Percentiles rank a stretch among this genome's conserved stretches.
Conservation (phyloP, 768 basidiomycete species). For the Panus rudis region DNA sequence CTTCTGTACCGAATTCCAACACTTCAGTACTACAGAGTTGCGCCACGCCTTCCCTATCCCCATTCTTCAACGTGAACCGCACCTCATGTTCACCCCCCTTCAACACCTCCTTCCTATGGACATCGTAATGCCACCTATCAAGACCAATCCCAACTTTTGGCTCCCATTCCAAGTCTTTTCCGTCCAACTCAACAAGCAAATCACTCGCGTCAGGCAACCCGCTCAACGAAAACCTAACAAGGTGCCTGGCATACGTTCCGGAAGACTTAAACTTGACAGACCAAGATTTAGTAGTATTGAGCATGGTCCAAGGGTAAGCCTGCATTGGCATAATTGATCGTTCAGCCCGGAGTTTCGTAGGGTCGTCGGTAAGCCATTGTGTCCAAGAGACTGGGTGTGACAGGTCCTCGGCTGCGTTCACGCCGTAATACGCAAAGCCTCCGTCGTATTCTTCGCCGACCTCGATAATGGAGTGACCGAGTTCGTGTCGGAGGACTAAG, state of each 20-base stretch:
- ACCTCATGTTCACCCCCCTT: conserved; percentile 49
- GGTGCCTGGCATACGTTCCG: conserved; percentile 52
- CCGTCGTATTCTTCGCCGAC: conserved; percentile 85
- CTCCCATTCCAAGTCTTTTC: conserved; percentile 49
- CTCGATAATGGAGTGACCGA: conserved; percentile 72
- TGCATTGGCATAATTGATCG: conserved; percentile 73
- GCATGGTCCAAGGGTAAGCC: conserved; percentile 66
- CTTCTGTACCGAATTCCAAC: conserved; percentile 59
- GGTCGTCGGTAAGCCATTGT: conserved; percentile 51
- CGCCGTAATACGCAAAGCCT: conserved; percentile 65
- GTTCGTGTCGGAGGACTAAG: conserved; percentile 65
- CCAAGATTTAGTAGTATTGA: conserved; percentile 57
- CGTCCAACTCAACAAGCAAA: conserved; percentile 56
- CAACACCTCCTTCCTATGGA: conserved; percentile 36
- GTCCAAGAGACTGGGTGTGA: conserved; percentile 50
- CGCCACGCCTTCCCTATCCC: conserved; percentile 42
- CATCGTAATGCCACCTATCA: conserved; percentile 75
- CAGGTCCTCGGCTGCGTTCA: conserved; percentile 47
- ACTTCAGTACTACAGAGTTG: conserved; percentile 76
- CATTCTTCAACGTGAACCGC: conserved; percentile 47
- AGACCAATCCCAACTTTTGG: conserved; percentile 49
- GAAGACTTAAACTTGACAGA: conserved; percentile 54
- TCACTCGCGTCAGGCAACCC: conserved; percentile 52
- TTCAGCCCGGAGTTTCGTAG: conserved; percentile 38
- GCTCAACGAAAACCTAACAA: conserved; percentile 67